A percentile compares a stretch with the other conserved stretches of the same genome.
phyloP scores from a whole-genome alignment of 306 rosid species.

The Crotalaria pallida region DNA sequence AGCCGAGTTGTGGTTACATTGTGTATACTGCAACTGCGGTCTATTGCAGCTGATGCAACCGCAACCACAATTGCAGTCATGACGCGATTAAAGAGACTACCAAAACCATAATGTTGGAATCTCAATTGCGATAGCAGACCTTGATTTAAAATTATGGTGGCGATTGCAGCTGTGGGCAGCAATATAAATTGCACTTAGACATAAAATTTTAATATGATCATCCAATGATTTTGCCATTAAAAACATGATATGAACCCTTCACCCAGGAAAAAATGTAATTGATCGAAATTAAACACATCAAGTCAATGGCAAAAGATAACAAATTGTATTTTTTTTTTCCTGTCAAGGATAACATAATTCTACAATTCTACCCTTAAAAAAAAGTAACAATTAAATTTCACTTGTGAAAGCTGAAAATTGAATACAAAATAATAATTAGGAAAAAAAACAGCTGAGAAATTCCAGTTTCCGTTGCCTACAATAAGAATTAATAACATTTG shows the following conservation, averaged over 20 bases:
- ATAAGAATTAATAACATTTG: not conserved
- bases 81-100: too few species aligned
- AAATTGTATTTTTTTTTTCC: too few species aligned
- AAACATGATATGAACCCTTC: not conserved
- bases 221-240: conserved; percentile 3
- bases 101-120: too few species aligned
- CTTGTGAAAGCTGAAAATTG: conserved; percentile 12
- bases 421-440: not conserved
- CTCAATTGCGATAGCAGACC: too few species aligned
- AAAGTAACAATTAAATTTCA: not conserved
- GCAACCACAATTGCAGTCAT: too few species aligned
- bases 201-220: not conserved
- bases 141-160: too few species aligned
- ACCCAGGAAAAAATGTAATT: not conserved
- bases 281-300: conserved; percentile 8
- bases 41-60: too few species aligned
- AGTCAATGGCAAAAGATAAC: conserved; percentile 12
- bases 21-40: too few species aligned
- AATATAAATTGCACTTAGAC: not conserved
- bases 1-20: too few species aligned
- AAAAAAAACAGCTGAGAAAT: conserved; percentile 12
- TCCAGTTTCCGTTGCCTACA: conserved; percentile 2
- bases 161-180: too few species aligned
- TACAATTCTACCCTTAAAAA: too few species aligned
- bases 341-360: too few species aligned